Conservation (phyloP, 2,329 filamentous ascomycete genomes). For the Diaporthe amygdali region DNA sequence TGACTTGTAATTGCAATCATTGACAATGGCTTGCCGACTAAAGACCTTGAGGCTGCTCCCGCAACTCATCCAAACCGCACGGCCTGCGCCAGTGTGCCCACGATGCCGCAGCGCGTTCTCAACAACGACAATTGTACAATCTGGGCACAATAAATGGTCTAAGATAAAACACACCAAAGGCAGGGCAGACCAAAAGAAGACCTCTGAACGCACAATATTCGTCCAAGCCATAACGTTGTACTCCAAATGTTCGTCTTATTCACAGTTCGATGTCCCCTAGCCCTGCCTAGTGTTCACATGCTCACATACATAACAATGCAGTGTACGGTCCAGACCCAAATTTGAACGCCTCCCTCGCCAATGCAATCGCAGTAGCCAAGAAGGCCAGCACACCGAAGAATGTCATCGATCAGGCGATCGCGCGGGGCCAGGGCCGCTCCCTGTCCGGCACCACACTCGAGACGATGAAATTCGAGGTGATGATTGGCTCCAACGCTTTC, state of each 20-base stretch:
- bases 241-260: constrained; percentile 66
- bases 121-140: constrained; percentile 49
- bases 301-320: constrained; percentile 37
- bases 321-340: constrained; percentile 78
- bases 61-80: constrained; percentile 1
- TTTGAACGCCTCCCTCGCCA: constrained; percentile 77
- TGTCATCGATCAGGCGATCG: constrained; percentile 83
- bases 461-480: constrained; percentile 76
- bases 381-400: constrained; percentile 84
- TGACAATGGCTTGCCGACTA: constrained; percentile 17
- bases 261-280: constrained; percentile 14
- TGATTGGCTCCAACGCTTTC: constrained; percentile 78
- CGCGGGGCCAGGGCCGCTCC: constrained; percentile 85
- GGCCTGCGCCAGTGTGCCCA: constrained; percentile 42
- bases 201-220: constrained; percentile 69
- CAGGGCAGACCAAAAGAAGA: constrained; percentile 81
- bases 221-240: constrained; percentile 76
- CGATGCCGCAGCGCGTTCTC: constrained; percentile 56
- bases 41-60: constrained; percentile 6
- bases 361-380: constrained; percentile 77
- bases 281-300: neutral
- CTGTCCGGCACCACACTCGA: constrained; percentile 78
- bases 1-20: too few relatives aligned
- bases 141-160: constrained; percentile 92
- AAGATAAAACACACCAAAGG: constrained; percentile 97